phyloP scores from a whole-genome alignment of 257 asterid species.

The Solanum lignicaule region DNA sequence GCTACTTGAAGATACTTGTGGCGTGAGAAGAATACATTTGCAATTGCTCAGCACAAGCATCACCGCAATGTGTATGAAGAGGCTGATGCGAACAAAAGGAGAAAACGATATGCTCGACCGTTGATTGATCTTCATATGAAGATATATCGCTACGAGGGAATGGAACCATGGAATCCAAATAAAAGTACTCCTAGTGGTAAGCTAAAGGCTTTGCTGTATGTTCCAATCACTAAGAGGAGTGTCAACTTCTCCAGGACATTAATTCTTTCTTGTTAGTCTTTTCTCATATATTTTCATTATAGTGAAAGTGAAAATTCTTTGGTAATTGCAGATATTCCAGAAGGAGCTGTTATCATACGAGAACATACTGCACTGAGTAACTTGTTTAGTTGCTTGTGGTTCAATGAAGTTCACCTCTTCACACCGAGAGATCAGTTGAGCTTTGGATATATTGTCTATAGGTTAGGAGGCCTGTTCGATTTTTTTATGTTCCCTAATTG shows the following conservation, averaged over 20 bases:
- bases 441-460: slow-evolving; percentile 81
- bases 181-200: slow-evolving; percentile 65
- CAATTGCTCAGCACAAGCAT: slow-evolving; percentile 95
- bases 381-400: slow-evolving; percentile 95
- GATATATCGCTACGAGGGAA: slow-evolving; percentile 73
- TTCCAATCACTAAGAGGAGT: background rate
- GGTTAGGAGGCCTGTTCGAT: slow-evolving; percentile 55
- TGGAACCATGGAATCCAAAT: slow-evolving; percentile 73
- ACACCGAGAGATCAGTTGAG: slow-evolving; percentile 98
- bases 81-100: slow-evolving; percentile 88
- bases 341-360: slow-evolving; percentile 92
- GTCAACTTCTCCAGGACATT: background rate
- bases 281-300: background rate
- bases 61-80: slow-evolving; percentile 71
- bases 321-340: slow-evolving; percentile 75
- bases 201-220: background rate
- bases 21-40: slow-evolving; percentile 88
- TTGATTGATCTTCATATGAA: slow-evolving; percentile 85
- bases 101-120: slow-evolving; percentile 97
- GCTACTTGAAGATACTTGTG: slow-evolving; percentile 61
- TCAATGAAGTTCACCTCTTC: slow-evolving; percentile 88
- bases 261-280: background rate
- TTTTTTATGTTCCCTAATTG: slow-evolving; percentile 87
- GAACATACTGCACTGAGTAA: slow-evolving; percentile 74
- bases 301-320: background rate